Conservation (phyloP, 805 yeast species). For the Candida lessepsii region DNA sequence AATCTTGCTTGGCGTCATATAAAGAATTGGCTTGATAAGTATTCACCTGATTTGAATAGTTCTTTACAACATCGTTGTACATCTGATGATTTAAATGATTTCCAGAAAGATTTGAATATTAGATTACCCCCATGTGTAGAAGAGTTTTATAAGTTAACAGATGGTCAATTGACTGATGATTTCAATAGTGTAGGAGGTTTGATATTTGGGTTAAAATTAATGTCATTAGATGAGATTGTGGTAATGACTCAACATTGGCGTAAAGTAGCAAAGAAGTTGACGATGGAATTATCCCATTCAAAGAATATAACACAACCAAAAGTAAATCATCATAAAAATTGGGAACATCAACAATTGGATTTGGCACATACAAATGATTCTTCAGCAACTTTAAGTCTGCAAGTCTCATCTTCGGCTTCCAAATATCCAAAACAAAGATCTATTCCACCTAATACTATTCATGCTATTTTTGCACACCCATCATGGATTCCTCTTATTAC, state of each 20-base stretch:
- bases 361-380: constrained; percentile 11
- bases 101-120: constrained; percentile 78
- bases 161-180: constrained; percentile 86
- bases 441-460: constrained; percentile 73
- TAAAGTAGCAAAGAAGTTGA: constrained; percentile 51
- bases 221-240: constrained; percentile 78
- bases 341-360: constrained; percentile 6
- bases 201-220: constrained; percentile 73
- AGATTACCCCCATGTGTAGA: constrained; percentile 77
- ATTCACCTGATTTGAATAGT: constrained; percentile 79
- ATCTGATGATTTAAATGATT: constrained; percentile 70
- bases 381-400: not conserved
- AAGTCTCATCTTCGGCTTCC: not conserved
- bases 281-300: constrained; percentile 22
- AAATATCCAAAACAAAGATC: constrained; percentile 43
- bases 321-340: constrained; percentile 12
- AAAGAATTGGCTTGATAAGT: constrained; percentile 74
- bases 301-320: constrained; percentile 22
- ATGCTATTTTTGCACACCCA: constrained; percentile 79
- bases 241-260: constrained; percentile 87
- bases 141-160: constrained; percentile 78
- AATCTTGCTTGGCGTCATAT: constrained; percentile 86
- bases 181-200: constrained; percentile 69
- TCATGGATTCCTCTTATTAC: constrained; percentile 91
- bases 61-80: constrained; percentile 80